A percentile compares a stretch with the other conserved stretches of the same genome.
phyloP scores from a whole-genome alignment of 495 filamentous ascomycete species.

The Clavariopsis aquatica region DNA sequence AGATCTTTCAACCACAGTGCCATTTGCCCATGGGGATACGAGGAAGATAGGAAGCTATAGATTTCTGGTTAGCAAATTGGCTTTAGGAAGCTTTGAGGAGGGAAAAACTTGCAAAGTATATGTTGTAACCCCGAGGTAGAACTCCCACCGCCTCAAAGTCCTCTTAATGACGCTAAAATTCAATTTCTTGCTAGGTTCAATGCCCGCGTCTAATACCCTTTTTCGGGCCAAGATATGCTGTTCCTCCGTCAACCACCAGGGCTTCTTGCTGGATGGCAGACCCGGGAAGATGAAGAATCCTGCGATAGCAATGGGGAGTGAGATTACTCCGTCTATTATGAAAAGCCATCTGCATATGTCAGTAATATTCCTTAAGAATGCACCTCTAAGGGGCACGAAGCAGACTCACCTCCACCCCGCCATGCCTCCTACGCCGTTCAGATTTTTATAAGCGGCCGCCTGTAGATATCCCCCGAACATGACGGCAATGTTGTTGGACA shows the following conservation, averaged over 20 bases:
- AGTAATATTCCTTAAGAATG: too few relatives aligned
- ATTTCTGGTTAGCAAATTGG: background rate
- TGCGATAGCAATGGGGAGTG: conserved; percentile 53
- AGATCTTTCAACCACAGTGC: conserved; percentile 28
- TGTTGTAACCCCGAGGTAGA: conserved; percentile 18
- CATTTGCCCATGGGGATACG: conserved; percentile 29
- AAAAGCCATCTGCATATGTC: conserved; percentile 79
- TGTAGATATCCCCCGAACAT: conserved; percentile 53
- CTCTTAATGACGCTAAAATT: conserved; percentile 12
- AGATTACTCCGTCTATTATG: conserved; percentile 70
- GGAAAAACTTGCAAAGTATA: conserved; percentile 21
- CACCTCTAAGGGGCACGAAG: too few relatives aligned
- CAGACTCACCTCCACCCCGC: conserved; percentile 54
- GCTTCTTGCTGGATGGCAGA: conserved; percentile 68
- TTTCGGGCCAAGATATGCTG: conserved; percentile 14
- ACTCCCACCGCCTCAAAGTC: conserved; percentile 27
- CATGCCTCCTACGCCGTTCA: conserved; percentile 44
- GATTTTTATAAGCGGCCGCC: conserved; percentile 53
- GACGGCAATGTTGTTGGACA: conserved; percentile 42
- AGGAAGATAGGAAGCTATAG: conserved; percentile 19
- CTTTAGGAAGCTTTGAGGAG: too few relatives aligned
- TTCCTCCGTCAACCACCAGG: conserved; percentile 25
- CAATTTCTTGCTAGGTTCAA: conserved; percentile 22
- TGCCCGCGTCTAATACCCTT: conserved; percentile 17
- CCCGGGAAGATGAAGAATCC: conserved; percentile 69